Percentiles rank a stretch among this genome's conserved stretches.
Evolutionary conservation across 1,139 yeast genomes (phyloP).

Genomic region (Debaryomyces sp.): DNA sequence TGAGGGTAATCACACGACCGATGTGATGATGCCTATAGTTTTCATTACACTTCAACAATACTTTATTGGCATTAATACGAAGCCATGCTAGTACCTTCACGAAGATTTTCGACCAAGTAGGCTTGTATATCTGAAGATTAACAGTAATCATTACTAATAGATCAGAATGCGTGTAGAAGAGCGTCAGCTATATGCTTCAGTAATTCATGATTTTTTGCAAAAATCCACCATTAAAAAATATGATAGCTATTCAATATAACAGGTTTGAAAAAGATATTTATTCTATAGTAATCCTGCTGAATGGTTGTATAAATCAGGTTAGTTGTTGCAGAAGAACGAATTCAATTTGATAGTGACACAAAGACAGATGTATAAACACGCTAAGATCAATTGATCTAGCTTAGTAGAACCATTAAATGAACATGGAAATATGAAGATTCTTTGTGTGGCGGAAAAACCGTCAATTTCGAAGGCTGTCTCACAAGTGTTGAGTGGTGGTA

Average conservation of each 20-base stretch:
- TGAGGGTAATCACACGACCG: constrained; percentile 1
- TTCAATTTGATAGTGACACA: not conserved
- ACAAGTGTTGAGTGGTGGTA: constrained; percentile 73
- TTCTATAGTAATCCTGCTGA: not conserved
- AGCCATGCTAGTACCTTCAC: not conserved
- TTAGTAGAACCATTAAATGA: not conserved
- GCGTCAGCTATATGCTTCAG: no score
- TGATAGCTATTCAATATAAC: no score
- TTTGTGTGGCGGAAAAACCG: constrained; percentile 97
- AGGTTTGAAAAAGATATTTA: not conserved
- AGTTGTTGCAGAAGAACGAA: not conserved
- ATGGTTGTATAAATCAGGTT: not conserved
- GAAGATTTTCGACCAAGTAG: no score
- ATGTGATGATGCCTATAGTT: not conserved
- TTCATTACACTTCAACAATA: not conserved
- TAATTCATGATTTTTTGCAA: no score
- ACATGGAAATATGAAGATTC: constrained; percentile 55
- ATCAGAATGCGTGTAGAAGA: no score
- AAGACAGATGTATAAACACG: constrained; percentile 1
- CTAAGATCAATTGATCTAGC: not conserved
- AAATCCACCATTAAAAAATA: no score
- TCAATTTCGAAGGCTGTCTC: constrained; percentile 91
- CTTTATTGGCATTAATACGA: not conserved
- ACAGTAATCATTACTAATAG: no score
- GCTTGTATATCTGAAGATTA: no score